Evolutionary conservation across 2,329 filamentous ascomycete genomes (phyloP), one percentile per base, ranked within the genome.

Genomic region (Parafenestella ontariensis): DNA sequence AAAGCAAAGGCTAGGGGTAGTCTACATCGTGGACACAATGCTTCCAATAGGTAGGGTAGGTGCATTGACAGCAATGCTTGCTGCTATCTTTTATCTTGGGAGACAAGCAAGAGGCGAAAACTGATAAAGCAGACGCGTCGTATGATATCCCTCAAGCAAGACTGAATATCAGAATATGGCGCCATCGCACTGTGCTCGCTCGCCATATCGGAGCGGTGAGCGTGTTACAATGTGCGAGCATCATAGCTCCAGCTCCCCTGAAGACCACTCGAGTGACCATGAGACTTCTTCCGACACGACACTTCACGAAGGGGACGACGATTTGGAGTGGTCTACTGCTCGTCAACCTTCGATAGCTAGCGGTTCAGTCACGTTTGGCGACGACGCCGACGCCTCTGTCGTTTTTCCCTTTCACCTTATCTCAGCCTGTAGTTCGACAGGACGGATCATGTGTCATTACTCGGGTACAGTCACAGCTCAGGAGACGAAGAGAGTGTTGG

Each of bases 371-470:
- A 42, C 46, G 29, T 49, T 48, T 18, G 18, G 23, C 21, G 17
- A 51, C 39, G 39, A 57, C 18, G 45, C 21, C 29, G 26, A 31
- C 37, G 7, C 40, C 20, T 33, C 46, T 41, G 20, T 49, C 9
- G 37, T 65, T 45, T 66, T 68, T 48, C 62, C 63, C 1, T 50
- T 68, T 36, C 65, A 70, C 55, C 65, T 70, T 39, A 45, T 69
- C 23, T 64, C 66, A 11, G 71, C 59, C 39, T 76, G 73, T 57
- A 70, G 62, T 53, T 51, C 62, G 11, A 58, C 59, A 36, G 64
- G 53, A 9, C 54, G 72, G 59, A 29, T 29, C 45, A 75, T 75
- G 72, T 71, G 64, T 51, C 67, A 65, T 43, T 66, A 59, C 46
- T 64, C 69, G 31, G 56, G 53, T n/a, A 62, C 68, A 24, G 59